Evolutionary conservation across 73 alveolate genomes (phyloP).

Genomic region (Paramecium pentaurelia): DNA sequence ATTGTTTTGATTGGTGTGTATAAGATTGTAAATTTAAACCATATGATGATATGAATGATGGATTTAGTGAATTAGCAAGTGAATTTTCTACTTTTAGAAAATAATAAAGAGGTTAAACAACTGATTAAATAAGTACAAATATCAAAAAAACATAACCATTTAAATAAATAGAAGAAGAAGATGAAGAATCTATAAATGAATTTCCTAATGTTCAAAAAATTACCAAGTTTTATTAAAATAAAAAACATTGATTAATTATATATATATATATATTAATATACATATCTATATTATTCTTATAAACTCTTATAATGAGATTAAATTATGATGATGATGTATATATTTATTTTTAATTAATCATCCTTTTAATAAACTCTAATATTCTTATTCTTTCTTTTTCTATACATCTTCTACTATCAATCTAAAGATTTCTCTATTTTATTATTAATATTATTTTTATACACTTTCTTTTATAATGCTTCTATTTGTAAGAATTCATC

Average conservation of each 20-base stretch:
- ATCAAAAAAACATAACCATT: neutral
- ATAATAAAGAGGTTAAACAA: neutral
- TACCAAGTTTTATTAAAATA: neutral
- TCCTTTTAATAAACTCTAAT: neutral
- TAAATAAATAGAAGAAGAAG: neutral
- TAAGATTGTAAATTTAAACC: neutral
- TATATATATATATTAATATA: neutral
- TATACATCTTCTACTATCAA: neutral
- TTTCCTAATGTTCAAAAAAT: neutral
- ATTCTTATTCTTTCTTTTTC: constrained; percentile 8
- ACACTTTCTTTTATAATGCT: constrained; percentile 37
- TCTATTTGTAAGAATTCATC: constrained; percentile 17
- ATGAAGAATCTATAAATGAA: neutral
- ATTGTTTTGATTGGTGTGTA: constrained; percentile 55
- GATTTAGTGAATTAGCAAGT: neutral
- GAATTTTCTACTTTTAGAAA: neutral
- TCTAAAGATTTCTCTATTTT: neutral
- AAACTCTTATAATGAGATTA: neutral
- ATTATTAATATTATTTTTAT: neutral
- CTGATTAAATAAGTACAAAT: neutral
- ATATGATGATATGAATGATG: neutral
- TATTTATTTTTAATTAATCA: neutral
- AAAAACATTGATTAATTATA: neutral
- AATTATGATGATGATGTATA: neutral
- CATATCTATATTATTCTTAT: too few relatives aligned